A percentile compares a stretch with the other conserved stretches of the same genome.
These are phyloP conservation scores for Agaricus bisporus DNA, from an alignment of 768 basidiomycete species.

Conservation along the genomic window DNA sequence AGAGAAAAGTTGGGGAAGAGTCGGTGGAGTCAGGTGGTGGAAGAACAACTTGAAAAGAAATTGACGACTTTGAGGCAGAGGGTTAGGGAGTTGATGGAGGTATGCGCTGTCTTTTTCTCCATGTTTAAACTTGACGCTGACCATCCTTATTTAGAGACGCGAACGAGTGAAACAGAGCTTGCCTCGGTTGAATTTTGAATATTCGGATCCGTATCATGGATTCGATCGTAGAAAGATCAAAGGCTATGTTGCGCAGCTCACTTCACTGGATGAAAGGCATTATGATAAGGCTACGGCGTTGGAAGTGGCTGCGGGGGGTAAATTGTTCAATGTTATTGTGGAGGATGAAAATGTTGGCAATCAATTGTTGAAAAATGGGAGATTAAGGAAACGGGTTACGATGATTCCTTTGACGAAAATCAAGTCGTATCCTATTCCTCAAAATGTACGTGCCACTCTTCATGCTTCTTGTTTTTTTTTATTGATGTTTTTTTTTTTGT, in stretches of 20 bases:
- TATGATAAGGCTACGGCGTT: slow-evolving; percentile 82
- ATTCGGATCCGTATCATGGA: slow-evolving; percentile 63
- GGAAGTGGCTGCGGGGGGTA: slow-evolving; percentile 86
- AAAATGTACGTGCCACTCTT: slow-evolving; percentile 31
- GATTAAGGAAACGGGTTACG: slow-evolving; percentile 82
- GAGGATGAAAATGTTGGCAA: slow-evolving; percentile 87
- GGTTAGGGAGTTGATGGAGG: slow-evolving; percentile 59
- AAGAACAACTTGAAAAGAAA: slow-evolving; percentile 47
- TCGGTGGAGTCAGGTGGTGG: slow-evolving; percentile 76
- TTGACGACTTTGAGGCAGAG: slow-evolving; percentile 46
- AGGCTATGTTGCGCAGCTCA: slow-evolving; percentile 87
- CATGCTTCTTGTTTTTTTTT: background rate
- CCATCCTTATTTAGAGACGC: slow-evolving; percentile 40
- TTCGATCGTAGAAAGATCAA: slow-evolving; percentile 88
- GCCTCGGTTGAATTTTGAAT: slow-evolving; percentile 77
- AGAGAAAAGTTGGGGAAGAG: slow-evolving; percentile 46
- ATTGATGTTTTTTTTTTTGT: background rate
- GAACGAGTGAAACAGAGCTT: slow-evolving; percentile 64
- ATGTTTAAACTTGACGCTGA: background rate
- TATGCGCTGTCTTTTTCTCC: slow-evolving; percentile 26
- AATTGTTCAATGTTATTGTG: slow-evolving; percentile 91
- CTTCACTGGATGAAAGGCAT: slow-evolving; percentile 64
- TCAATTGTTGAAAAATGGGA: slow-evolving; percentile 66
- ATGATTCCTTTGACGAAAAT: slow-evolving; percentile 95
- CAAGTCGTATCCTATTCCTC: slow-evolving; percentile 42